A percentile compares a stretch with the other conserved stretches of the same genome.
These are phyloP conservation scores for Mycena maculata DNA, from an alignment of 768 basidiomycete species.

Conservation along the genomic window DNA sequence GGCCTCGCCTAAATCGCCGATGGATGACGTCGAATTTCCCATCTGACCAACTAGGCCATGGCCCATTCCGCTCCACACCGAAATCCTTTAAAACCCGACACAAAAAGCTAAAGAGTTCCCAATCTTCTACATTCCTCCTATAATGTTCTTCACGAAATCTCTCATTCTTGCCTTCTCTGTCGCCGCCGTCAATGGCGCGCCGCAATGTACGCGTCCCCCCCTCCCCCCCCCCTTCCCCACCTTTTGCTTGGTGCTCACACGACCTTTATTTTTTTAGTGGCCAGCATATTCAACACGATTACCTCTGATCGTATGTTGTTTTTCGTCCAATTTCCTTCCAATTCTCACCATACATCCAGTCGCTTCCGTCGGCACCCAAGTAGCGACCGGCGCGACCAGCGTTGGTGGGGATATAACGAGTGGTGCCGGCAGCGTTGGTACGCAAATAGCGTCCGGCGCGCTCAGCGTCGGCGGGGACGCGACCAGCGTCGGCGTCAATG, in stretches of 20 bases:
- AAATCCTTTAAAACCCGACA: background rate
- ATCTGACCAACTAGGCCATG: too few relatives aligned
- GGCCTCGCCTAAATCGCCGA: too few relatives aligned
- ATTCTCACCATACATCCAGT: background rate
- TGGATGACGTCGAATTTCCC: too few relatives aligned
- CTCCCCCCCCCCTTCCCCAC: background rate
- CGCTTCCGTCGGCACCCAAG: conserved; percentile 51
- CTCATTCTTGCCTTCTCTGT: conserved; percentile 49
- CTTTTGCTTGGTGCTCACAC: background rate
- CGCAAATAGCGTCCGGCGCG: conserved; percentile 42
- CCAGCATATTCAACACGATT: conserved; percentile 51
- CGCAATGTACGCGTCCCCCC: conserved; percentile 32
- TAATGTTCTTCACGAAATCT: conserved; percentile 55
- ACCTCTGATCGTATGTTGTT: conserved; percentile 48
- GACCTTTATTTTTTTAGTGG: conserved; percentile 47
- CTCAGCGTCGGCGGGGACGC: conserved; percentile 25
- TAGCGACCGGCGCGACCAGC: conserved; percentile 36
- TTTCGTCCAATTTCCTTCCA: too few relatives aligned
- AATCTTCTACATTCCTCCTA: background rate
- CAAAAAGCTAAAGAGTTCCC: background rate
- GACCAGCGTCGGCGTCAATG: conserved; percentile 42
- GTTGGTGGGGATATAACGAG: conserved; percentile 10
- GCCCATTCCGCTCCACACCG: conserved; percentile 21
- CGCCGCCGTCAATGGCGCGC: conserved; percentile 50
- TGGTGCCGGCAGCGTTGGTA: conserved; percentile 37